These are phyloP conservation scores for Eurotiales sp. DNA, from an alignment of 2,329 filamentous ascomycete species.

Conservation along the genomic window DNA sequence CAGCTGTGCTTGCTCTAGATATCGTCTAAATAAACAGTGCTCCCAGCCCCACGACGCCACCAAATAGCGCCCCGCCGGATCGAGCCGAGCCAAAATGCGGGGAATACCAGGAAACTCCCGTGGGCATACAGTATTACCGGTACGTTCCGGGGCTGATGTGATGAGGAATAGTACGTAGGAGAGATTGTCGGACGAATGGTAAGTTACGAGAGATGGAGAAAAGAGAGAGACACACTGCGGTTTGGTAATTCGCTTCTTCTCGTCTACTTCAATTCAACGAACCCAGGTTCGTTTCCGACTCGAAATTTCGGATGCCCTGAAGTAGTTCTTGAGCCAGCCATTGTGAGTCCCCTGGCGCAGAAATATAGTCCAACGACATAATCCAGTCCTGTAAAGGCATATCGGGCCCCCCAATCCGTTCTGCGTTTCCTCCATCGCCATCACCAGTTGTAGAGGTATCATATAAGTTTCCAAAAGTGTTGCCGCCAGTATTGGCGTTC, in stretches of 20 bases:
- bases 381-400: constrained; percentile 12
- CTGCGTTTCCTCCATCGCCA: not conserved
- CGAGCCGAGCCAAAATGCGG: not conserved
- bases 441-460: not conserved
- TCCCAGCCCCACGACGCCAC: not conserved
- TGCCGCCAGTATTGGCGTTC: not conserved
- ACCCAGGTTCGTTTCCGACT: constrained; percentile 5
- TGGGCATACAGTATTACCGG: not conserved
- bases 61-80: not conserved
- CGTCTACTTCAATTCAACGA: constrained; percentile 1
- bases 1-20: not conserved
- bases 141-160: not conserved
- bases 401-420: constrained; percentile 4
- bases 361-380: not conserved
- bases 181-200: too few relatives aligned
- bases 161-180: too few relatives aligned
- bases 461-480: not conserved
- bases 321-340: constrained; percentile 11
- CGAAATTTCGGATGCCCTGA: constrained; percentile 9
- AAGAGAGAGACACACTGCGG: not conserved
- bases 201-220: too few relatives aligned
- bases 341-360: constrained; percentile 8
- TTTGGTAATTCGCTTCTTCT: not conserved
- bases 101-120: not conserved
- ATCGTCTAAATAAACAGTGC: constrained; percentile 1